Conservation (phyloP, 2,329 filamentous ascomycete genomes). For the Ophiostoma triangulosporum region DNA sequence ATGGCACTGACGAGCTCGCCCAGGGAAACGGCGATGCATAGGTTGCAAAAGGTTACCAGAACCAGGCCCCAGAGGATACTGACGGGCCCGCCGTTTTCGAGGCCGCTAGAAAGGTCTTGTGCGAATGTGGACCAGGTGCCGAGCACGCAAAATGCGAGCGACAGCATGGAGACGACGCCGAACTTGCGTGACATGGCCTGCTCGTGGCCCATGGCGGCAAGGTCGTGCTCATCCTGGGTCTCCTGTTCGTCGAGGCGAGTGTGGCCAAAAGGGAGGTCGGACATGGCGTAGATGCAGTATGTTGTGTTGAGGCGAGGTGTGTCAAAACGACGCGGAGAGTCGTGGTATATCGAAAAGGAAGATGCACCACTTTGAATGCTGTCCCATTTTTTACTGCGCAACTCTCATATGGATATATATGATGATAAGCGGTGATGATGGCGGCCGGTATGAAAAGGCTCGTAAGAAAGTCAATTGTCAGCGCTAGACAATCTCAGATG, state of each 20-base stretch:
- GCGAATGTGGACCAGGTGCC: slow-evolving; percentile 14
- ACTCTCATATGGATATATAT: too few relatives aligned
- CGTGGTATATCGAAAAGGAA: slow-evolving; percentile 3
- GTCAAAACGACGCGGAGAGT: background rate
- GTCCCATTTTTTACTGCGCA: slow-evolving; percentile 7
- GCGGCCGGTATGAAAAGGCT: background rate
- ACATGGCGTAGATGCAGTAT: background rate
- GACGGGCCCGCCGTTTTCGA: slow-evolving; percentile 55
- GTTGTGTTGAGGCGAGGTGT: background rate
- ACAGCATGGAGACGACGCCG: slow-evolving; percentile 11
- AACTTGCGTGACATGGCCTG: slow-evolving; percentile 13
- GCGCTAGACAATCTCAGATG: background rate
- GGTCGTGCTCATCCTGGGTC: slow-evolving; percentile 10
- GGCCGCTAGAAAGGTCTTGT: slow-evolving; percentile 27
- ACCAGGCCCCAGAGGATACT: slow-evolving; percentile 65
- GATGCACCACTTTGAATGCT: slow-evolving; percentile 3
- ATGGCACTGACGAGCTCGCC: slow-evolving; percentile 44
- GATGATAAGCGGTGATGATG: background rate
- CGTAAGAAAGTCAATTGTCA: background rate
- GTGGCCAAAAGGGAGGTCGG: slow-evolving; percentile 4
- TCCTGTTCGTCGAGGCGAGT: slow-evolving; percentile 9
- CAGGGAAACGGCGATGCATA: slow-evolving; percentile 52
- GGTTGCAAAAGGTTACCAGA: slow-evolving; percentile 52
- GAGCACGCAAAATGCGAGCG: slow-evolving; percentile 13
- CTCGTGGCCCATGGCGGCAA: slow-evolving; percentile 11